Base-by-base conservation (phyloP, 2,329 filamentous ascomycete genomes). In the Myriosclerotinia curreyana region DNA sequence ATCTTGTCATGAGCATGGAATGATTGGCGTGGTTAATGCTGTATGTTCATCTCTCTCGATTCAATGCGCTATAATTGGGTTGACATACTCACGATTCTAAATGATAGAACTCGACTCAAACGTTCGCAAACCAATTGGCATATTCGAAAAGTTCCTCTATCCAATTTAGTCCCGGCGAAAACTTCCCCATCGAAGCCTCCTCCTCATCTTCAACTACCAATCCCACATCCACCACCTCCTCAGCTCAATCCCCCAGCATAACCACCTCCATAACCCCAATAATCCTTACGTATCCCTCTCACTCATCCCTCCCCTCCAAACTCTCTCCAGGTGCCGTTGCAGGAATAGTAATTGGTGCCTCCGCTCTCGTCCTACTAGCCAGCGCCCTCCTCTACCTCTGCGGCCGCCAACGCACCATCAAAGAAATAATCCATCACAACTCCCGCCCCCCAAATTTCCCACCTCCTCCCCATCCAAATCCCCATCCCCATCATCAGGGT, bases 11-110 rank as follows among this genome's bases (percentile, higher is more conserved):
- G 34, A 66, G 2, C 82, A 87, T 59, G 80, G 83, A 38, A 94
- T 93, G 90, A 83, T 94, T n/a, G 90, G 90, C 3, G 88, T 84
- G 0, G 87, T 94, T 69, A 94, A 93, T 71, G 83, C 87, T 11
- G 83, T 86, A 78, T 65, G 79, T 62, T 25, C n/a, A 38, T 48
- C 28, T 12, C 14, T 46, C 15, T 17, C 5, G 14, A 28, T 9
- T 15, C 46, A 17, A 9, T 60, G 65, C 64, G 25, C 28, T 28
- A 46, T 28, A 11, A 52, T 38, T 58, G 2, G 2, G 51, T 6
- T 2, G 20, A 17, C 6, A 15, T 56, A 12, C 51, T 54, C 38
- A 40, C 17, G 15, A 34, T 53, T 49, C 11, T 28, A 11, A n/a
- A 22, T 22, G 5, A 50, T 40, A 71, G 68, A 71, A 72, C 46